phyloP scores from a whole-genome alignment of 2,329 filamentous ascomycete genomes.

The Epichloe elymi region DNA sequence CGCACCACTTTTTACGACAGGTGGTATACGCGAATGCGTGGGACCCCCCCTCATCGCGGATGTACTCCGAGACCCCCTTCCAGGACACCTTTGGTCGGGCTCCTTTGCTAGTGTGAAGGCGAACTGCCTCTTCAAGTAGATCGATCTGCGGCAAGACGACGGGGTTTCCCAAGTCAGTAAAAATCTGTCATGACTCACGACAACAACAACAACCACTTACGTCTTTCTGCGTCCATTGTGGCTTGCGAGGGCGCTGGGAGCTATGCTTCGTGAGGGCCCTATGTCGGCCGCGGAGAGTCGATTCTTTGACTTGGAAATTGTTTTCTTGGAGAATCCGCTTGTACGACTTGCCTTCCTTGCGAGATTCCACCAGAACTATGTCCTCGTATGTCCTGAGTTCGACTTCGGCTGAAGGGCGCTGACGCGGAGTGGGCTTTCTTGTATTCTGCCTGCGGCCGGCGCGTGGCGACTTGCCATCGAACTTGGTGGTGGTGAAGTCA shows the following conservation, averaged over 20 bases:
- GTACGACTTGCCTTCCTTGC: constrained; percentile 47
- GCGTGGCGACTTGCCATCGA: no score
- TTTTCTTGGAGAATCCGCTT: constrained; percentile 45
- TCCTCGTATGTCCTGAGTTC: constrained; percentile 15
- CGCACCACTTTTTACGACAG: constrained; percentile 37
- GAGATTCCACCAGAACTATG: constrained; percentile 39
- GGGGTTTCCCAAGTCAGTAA: background rate
- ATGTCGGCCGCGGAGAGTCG: constrained; percentile 57
- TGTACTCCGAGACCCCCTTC: constrained; percentile 43
- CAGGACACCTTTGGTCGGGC: constrained; percentile 41
- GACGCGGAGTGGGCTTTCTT: no score
- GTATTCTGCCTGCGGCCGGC: no score
- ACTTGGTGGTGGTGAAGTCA: no score
- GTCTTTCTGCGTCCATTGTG: constrained; percentile 49
- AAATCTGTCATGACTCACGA: constrained; percentile 8
- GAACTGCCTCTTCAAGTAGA: constrained; percentile 31
- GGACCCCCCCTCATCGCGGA: constrained; percentile 35
- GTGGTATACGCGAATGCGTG: constrained; percentile 48
- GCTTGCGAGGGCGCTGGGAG: constrained; percentile 49
- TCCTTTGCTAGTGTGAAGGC: constrained; percentile 1
- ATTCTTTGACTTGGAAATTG: constrained; percentile 51
- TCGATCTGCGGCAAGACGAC: constrained; percentile 21
- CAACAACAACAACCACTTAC: constrained; percentile 31
- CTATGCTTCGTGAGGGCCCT: constrained; percentile 52
- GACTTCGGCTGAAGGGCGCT: background rate